These are phyloP conservation scores for Nannochloropsis gaditana DNA, from an alignment of 108 stramenopile species.

Conservation along the genomic window DNA sequence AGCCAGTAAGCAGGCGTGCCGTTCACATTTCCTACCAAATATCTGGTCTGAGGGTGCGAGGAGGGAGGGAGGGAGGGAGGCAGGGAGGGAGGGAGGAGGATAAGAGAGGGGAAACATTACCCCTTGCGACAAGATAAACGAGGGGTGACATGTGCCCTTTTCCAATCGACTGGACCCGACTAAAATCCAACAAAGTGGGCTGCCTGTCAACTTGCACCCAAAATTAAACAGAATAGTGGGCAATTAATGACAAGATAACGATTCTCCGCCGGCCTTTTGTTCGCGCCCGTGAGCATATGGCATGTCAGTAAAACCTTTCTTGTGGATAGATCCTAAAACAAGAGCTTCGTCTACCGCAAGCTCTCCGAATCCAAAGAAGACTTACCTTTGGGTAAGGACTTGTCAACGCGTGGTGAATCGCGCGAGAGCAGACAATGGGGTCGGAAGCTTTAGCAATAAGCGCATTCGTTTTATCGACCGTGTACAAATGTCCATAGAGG, in stretches of 20 bases:
- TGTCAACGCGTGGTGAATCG: constrained; percentile 18
- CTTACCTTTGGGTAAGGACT: background rate
- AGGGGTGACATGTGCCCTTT: no score
- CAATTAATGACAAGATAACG: no score
- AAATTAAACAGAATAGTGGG: no score
- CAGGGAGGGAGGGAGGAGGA: background rate
- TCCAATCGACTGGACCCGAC: no score
- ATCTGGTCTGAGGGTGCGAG: background rate
- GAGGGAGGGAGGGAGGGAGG: background rate
- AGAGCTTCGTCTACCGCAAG: no score
- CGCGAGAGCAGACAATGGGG: background rate
- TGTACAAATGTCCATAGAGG: background rate
- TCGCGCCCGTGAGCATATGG: no score
- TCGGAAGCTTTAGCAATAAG: background rate
- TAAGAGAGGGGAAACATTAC: background rate
- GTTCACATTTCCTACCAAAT: background rate
- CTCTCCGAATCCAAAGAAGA: background rate
- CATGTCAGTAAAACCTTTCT: no score
- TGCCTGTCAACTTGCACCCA: no score
- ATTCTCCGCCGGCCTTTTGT: no score
- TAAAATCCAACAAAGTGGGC: no score
- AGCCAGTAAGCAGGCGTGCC: background rate
- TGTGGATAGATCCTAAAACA: no score
- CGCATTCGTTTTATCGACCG: background rate
- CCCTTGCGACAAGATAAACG: no score